Evolutionary conservation across 164 flowering plant genomes (phyloP), one percentile per base, ranked within the genome.

Genomic region (Umbellularia californica): DNA sequence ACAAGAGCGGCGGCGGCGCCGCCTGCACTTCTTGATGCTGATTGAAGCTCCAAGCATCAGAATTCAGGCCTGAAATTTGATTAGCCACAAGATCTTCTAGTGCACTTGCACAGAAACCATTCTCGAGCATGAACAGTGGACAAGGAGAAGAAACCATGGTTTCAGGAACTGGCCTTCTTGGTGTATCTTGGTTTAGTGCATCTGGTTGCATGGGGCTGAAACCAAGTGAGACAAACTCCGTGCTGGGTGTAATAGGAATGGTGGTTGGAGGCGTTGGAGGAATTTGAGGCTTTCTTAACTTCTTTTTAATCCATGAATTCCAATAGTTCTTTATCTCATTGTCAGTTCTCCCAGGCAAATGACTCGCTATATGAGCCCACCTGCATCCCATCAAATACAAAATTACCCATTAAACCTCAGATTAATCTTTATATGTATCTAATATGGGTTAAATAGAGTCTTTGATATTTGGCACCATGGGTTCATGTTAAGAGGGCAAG

Each of bases 341-440:
- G 81, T 93, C 98, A 65, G 98, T 93, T 84, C 98, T 85, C 72
- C 98, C 98, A 1, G 95, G 98, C 78, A 93, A 86, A 79, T 93
- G 98, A 77, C 94, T 93, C 77, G 98, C 98, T 50, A 93, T 93
- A 23, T 90, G 98, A 69, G 98, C 98, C 98, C 98, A 93, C 82
- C 97, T 93, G 64, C 77, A 84, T 13, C 24, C 23, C n/a, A 23
- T 1, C 24, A 66, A 24, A 25, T 27, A 30, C n/a, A 66, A 14
- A 55, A 55, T 55, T 55, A 55, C n/a, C 60, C 17, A 55, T 15
- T 4, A 55, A 55, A 55, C 60, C 60, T 55, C 17, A 17, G 20
- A 55, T 52, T 3, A 52, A 41, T 41, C 11, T 5, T 41, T 1
- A 41, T 7, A 60, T 60, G 64, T 14, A 60, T 60, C 64, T 60